phyloP scores from a whole-genome alignment of 108 stramenopile species.

The Aurantiochytrium sp. region DNA sequence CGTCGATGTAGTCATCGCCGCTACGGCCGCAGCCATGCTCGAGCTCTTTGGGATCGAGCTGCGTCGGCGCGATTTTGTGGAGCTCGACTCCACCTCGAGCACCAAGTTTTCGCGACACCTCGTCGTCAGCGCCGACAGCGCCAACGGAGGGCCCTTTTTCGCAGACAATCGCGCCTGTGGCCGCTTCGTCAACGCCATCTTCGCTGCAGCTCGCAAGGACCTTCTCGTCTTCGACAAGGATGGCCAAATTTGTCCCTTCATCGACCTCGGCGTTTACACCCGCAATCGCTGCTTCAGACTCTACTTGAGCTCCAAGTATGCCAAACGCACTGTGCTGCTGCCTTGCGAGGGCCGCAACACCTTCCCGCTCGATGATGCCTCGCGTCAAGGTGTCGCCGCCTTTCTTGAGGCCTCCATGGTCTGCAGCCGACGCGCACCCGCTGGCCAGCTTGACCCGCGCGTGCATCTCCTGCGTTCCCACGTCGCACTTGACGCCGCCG shows the following conservation, averaged over 20 bases:
- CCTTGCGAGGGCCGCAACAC: not conserved
- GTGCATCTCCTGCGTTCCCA: too few species aligned
- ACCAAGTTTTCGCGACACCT: conserved; percentile 48
- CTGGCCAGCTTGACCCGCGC: too few species aligned
- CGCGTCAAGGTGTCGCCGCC: not conserved
- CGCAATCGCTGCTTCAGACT: conserved; percentile 49
- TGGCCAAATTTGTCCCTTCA: not conserved
- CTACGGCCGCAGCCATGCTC: conserved; percentile 20
- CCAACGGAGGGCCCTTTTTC: not conserved
- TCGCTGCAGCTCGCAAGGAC: not conserved
- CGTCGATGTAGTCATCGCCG: conserved; percentile 6
- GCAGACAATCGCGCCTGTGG: conserved; percentile 5
- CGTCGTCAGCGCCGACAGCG: conserved; percentile 20
- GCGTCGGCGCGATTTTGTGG: conserved; percentile 27
- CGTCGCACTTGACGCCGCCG: too few species aligned
- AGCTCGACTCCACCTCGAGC: conserved; percentile 44
- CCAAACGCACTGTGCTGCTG: conserved; percentile 12
- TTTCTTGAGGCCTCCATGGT: not conserved
- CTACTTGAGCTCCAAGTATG: conserved; percentile 29
- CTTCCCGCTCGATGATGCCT: not conserved
- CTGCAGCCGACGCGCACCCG: not conserved
- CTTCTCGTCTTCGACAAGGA: not conserved
- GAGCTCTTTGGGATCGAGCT: not conserved
- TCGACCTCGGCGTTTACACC: conserved; percentile 29
- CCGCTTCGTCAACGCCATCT: not conserved